Base-by-base conservation (phyloP, 345 rosid species). In the Alliaria petiolata region DNA sequence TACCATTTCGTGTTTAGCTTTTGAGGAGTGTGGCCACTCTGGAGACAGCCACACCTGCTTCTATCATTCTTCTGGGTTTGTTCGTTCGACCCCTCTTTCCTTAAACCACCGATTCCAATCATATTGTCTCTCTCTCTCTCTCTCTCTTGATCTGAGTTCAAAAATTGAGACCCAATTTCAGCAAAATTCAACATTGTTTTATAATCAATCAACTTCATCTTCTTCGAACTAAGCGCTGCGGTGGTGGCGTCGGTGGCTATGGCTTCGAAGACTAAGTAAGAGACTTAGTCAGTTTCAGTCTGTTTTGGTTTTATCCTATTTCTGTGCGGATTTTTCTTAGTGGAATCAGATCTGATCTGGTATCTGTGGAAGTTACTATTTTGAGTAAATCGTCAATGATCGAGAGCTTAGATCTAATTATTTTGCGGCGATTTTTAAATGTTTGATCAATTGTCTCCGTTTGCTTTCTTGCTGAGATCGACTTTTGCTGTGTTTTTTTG, bases 201-300 rank as follows among this genome's bases (percentile, higher is more conserved):
- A 39, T 67, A 22, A 30, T 60, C 40, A 4, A 50, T 22, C 62
- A 31, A 31, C 46, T 68, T 31, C 34, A 17, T 28, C 52, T 43
- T 30, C 49, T 54, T 20, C 78, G 6, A 30, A 15, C 5, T 16
- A 38, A 38, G 38, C 20, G 36, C 17, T 28, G 5, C 47, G 47
- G 40, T 54, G 5, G 10, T 62, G 35, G 59, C 33, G 59, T 25
- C 74, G 61, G 67, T 35, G 58, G 47, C 45, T 49, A 76, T 76
- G 80, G 61, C 80, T 76, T 76, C 80, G 4, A 76, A 70, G 67
- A 57, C 76, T 15, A 76, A 70, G 80, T 76, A 76, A 63, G 80
- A 17, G 0, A 55, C 31, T 61, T 62, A 30, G 47, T 67, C 49
- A 3, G 7, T 74, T 50, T 2, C 35, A 0, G 17, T 62, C 36